Evolutionary conservation across 257 asterid genomes (phyloP), one percentile per base, ranked within the genome.

Genomic region (Solanum sitiens): DNA sequence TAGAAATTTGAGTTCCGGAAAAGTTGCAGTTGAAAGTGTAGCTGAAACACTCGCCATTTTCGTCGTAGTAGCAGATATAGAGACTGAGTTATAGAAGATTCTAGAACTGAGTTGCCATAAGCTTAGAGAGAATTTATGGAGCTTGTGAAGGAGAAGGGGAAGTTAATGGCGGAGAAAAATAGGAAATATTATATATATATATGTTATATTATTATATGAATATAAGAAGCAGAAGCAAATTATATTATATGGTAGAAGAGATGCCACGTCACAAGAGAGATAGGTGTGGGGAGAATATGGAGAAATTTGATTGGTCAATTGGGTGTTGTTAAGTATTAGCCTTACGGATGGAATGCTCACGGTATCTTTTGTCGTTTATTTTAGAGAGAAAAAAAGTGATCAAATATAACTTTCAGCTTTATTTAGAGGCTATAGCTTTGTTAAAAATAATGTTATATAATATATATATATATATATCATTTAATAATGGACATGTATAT

Each of bases 41-140:
- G 91, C 37, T 8, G 94, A 86, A 83, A 90, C 85, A 73, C 92
- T 87, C 37, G 93, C 90, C 96, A 94, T 94, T 86, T 88, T 50
- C 37, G 30, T 50, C 21, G 35, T 12, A 75, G 10, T 18, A 37
- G n/a, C 6, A 75, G 83, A 75, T 77, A 25, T 8, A 42, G 63
- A 25, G 3, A 80, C 27, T 25, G 40, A 50, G 44, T 18, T 30
- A 30, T 18, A 23, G 70, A 80, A 16, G 15, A 27, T 50, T 50
- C 44, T 80, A 80, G 30, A 80, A 50, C 45, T 30, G 44, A 80
- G 70, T 30, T 20, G 70, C 85, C 85, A 50, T 80, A 50, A 50
- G 70, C 85, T 45, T 3, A 27, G 33, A 12, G 33, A 21, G 61
- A 68, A 27, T 13, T 68, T 63, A 63, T n/a, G 71, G 32, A 68